Evolutionary conservation across 129 eudicot genomes (phyloP).

Genomic region (carrot (Daucus carota)): DH1_v3.0 NC_030386.2:36210501-36211000

Average conservation of each 20-base stretch:
- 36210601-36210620: background rate
- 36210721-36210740: conserved; percentile 68
- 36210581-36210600: background rate
- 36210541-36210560: background rate
- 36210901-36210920: background rate
- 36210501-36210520: background rate
- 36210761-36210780: conserved; percentile 88
- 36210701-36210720: conserved; percentile 82
- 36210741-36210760: conserved; percentile 53
- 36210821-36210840: conserved; percentile 67
- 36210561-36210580: background rate
- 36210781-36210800: conserved; percentile 84
- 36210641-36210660: background rate
- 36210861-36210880: background rate
- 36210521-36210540: background rate
- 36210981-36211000: background rate
- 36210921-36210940: background rate
- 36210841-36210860: conserved; percentile 66
- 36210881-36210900: background rate
- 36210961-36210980: background rate
- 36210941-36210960: background rate
- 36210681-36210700: conserved; percentile 80
- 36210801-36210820: conserved; percentile 83
- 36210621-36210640: conserved; percentile 5
- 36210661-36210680: conserved; percentile 72